Evolutionary conservation across 225 moss, liverwort and hornwort genomes (phyloP).

Genomic region (Climacium dendroides): DNA sequence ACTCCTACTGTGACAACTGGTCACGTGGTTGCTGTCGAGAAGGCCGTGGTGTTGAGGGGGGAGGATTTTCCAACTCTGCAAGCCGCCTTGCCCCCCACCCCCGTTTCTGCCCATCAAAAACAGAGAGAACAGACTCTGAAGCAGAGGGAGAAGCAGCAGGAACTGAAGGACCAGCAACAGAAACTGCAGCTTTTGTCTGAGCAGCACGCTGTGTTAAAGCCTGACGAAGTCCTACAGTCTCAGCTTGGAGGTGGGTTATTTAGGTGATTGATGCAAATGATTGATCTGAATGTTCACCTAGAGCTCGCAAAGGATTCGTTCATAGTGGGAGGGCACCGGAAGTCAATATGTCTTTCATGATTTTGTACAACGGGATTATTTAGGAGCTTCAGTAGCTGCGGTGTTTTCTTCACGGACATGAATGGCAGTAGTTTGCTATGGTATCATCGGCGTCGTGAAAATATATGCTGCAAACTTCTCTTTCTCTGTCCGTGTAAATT

Average conservation of each 20-base stretch:
- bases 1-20: conserved; percentile 17
- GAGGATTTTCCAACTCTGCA: conserved; percentile 98
- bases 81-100: conserved; percentile 80
- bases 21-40: conserved; percentile 49
- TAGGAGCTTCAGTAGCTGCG: neutral
- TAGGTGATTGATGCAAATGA: neutral
- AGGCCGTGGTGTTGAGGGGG: conserved; percentile 91
- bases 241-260: conserved; percentile 48
- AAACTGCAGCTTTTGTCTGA: conserved; percentile 82
- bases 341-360: neutral
- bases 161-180: conserved; percentile 90
- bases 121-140: conserved; percentile 88
- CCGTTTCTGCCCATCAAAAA: conserved; percentile 50
- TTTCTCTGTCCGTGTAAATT: neutral
- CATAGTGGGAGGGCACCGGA: neutral
- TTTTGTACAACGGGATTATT: neutral
- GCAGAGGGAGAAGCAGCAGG: conserved; percentile 87
- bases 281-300: neutral
- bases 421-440: neutral
- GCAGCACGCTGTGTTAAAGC: conserved; percentile 51
- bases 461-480: neutral
- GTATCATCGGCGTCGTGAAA: neutral
- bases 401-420: neutral
- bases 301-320: neutral
- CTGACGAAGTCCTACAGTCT: conserved; percentile 61